phyloP scores from a whole-genome alignment of 345 rosid species.

The Iberis pinnata region DNA sequence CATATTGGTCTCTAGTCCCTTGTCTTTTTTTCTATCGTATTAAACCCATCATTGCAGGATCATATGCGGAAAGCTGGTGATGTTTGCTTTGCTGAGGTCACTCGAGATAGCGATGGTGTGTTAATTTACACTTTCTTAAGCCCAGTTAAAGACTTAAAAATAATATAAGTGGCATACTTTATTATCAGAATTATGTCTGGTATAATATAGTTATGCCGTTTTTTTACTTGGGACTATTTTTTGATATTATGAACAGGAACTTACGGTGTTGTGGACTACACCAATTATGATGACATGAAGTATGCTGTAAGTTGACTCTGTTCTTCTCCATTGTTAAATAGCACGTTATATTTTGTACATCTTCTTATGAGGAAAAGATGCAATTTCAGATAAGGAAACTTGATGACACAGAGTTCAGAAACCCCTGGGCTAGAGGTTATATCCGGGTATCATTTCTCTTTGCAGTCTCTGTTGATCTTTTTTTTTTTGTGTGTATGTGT shows the following conservation, averaged over 20 bases:
- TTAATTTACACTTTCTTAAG: slow-evolving; percentile 5
- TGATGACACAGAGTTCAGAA: slow-evolving; percentile 78
- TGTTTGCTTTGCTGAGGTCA: slow-evolving; percentile 89
- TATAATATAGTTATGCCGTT: not conserved
- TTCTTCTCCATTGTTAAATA: slow-evolving; percentile 4
- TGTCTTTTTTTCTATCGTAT: slow-evolving; percentile 6
- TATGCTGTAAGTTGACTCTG: slow-evolving; percentile 62
- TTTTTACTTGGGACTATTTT: not conserved
- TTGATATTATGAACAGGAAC: slow-evolving; percentile 46
- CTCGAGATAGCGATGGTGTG: slow-evolving; percentile 83
- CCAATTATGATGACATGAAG: slow-evolving; percentile 90
- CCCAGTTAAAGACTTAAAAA: not conserved
- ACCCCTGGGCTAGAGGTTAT: slow-evolving; percentile 74
- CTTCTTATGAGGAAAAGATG: not conserved
- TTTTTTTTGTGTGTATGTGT: not conserved
- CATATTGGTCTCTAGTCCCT: not conserved
- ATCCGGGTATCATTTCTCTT: slow-evolving; percentile 46
- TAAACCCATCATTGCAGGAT: slow-evolving; percentile 48
- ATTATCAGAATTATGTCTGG: not conserved
- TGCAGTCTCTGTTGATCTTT: not conserved
- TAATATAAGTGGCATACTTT: not conserved
- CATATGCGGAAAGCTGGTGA: slow-evolving; percentile 97
- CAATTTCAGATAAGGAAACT: slow-evolving; percentile 54
- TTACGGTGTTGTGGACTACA: slow-evolving; percentile 87
- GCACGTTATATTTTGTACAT: not conserved